Evolutionary conservation across 768 basidiomycete genomes (phyloP).

Genomic region (Leccinum uliginosum): DNA sequence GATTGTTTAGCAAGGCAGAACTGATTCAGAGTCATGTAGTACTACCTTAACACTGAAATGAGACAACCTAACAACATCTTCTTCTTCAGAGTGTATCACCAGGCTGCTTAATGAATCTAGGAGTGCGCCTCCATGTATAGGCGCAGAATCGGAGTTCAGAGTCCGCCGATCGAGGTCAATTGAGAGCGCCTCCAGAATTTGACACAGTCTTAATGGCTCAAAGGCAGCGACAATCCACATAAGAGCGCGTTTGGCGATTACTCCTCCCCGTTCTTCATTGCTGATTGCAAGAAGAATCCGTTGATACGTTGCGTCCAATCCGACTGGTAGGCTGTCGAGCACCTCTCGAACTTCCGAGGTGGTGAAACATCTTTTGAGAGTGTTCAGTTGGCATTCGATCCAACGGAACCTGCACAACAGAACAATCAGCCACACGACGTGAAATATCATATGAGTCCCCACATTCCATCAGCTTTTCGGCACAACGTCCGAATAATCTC

Average conservation of each 20-base stretch:
- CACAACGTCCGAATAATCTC: constrained; percentile 1
- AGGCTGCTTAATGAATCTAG: background rate
- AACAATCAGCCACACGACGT: background rate
- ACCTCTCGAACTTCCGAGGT: background rate
- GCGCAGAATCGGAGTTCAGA: background rate
- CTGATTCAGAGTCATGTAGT: too few relatives aligned
- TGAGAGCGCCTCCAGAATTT: background rate
- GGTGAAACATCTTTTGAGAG: background rate
- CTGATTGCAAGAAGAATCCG: background rate
- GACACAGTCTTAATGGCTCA: background rate
- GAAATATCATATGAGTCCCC: background rate
- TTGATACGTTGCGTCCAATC: background rate
- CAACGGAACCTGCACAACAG: background rate
- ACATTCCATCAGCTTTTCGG: constrained; percentile 10
- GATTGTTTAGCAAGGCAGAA: too few relatives aligned
- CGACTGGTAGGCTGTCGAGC: background rate
- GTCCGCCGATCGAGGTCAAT: background rate
- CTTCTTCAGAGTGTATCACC: background rate
- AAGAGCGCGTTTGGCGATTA: background rate
- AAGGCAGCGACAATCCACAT: background rate
- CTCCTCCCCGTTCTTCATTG: background rate
- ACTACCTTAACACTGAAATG: background rate
- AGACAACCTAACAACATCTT: background rate
- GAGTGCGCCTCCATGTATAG: background rate
- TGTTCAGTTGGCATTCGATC: background rate